Base-by-base conservation (phyloP, 2,329 filamentous ascomycete species). In the Achaetomium macrosporum region DNA sequence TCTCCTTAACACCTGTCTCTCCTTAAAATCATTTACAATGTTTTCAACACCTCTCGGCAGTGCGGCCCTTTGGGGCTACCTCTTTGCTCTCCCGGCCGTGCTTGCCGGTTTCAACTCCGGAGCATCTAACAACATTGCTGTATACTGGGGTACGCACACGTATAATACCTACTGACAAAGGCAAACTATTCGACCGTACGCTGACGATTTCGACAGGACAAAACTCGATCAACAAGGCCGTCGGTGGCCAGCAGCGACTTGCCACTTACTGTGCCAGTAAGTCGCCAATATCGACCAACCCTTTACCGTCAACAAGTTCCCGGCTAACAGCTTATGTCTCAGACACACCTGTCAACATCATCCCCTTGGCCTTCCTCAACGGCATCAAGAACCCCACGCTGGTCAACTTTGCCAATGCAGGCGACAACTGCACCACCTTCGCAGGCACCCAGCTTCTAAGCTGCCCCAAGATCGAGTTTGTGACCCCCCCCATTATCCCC, bases 401-500 rank as follows among this genome's bases (percentile, higher is more conserved):
- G 39, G 69, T 83, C 53, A 85, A 88, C 68, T 84, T 88, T 61
- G 78, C 84, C 50, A 85, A 81, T 56, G 76, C 79, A 8, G 78
- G 77, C n/a, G 71, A 84, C 57, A 75, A 75, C 42, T 88, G 85
- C 67, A 78, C 75, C 5, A 66, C 70, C 1, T 85, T 86, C 51
- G 54, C 72, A 0, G 82, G 78, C n/a, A 82, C 78, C 0, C 69
- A 73, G 5, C 71, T 86, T 9, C 69, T 83, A 15, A 73, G 76
- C 55, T 89, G 85, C 59, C 78, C 84, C 0, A 68, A 86, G 56
- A 76, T 89, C 41, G 84, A 78, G 81, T 84, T 71, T 64, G 78
- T 65, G n/a, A 25, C 10, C 19, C 33, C 11, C 25, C 36, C 19
- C 11, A 25, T 29, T 42, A n/a, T 29, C 10, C 20, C 31, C 9